Percentiles rank a stretch among this genome's conserved stretches.
Conservation (phyloP, 2,329 filamentous ascomycete species). For the Clarireedia homoeocarpa region DNA sequence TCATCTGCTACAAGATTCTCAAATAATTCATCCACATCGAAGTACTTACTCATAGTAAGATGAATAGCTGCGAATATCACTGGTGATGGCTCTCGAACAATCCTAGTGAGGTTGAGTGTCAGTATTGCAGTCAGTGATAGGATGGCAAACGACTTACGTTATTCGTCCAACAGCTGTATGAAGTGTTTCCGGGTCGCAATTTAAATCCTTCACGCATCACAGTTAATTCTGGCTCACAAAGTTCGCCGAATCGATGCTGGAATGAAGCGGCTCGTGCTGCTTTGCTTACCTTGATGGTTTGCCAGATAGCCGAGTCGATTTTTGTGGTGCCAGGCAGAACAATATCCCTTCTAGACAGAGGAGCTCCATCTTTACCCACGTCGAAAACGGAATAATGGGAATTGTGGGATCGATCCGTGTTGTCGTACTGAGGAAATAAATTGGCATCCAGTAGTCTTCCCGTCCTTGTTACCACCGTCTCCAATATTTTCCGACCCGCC, state of each 20-base stretch:
- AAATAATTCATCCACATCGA: conserved; percentile 56
- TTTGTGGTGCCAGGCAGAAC: conserved; percentile 15
- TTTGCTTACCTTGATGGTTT: conserved; percentile 17
- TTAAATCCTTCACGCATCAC: conserved; percentile 17
- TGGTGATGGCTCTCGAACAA: conserved; percentile 53
- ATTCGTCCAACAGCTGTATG: conserved; percentile 20
- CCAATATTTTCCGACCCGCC: conserved; percentile 34
- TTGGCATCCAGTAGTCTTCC: conserved; percentile 16
- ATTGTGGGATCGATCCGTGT: conserved; percentile 18
- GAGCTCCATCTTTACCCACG: conserved; percentile 22
- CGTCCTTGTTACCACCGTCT: conserved; percentile 20
- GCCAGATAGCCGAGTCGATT: conserved; percentile 24
- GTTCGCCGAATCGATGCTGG: too few species aligned
- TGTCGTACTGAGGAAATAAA: conserved; percentile 17
- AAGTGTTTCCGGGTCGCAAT: conserved; percentile 14
- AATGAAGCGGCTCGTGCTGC: neutral
- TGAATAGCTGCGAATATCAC: conserved; percentile 53
- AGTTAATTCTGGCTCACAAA: neutral
- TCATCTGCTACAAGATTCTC: conserved; percentile 43
- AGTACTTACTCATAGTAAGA: conserved; percentile 46
- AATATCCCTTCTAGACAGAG: conserved; percentile 16
- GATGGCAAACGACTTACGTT: conserved; percentile 9
- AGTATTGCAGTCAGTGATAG: too few species aligned
- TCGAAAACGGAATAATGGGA: conserved; percentile 25
- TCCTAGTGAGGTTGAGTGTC: conserved; percentile 17